Evolutionary conservation across 2,329 filamentous ascomycete genomes (phyloP).

Genomic region (Fusarium camptoceras): DNA sequence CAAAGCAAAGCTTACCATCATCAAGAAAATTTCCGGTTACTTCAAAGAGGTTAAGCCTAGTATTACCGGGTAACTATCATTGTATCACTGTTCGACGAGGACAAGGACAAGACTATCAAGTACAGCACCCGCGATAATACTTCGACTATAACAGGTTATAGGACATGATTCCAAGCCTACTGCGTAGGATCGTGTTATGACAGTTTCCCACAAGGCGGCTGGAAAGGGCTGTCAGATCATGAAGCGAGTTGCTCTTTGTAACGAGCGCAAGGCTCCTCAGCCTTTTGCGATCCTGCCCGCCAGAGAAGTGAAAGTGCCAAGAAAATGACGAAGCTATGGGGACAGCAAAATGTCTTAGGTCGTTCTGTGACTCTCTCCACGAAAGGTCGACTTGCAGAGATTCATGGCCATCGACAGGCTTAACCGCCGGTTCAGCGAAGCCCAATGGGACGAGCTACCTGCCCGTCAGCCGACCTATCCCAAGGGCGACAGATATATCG

Average conservation of each 20-base stretch:
- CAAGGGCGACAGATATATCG: too few species aligned
- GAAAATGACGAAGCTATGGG: too few species aligned
- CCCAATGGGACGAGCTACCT: too few species aligned
- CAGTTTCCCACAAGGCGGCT: neutral
- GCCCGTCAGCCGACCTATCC: too few species aligned
- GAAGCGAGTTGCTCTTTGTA: too few species aligned
- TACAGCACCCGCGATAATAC: neutral
- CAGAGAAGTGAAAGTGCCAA: neutral
- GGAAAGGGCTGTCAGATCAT: neutral
- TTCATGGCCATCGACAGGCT: too few species aligned
- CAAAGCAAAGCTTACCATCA: neutral
- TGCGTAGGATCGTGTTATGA: neutral
- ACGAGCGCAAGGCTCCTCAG: too few species aligned
- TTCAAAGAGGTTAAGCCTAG: neutral
- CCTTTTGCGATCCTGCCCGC: neutral
- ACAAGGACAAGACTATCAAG: neutral
- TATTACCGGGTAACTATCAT: neutral
- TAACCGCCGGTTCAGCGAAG: too few species aligned
- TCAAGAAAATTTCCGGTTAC: neutral
- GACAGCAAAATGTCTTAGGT: neutral
- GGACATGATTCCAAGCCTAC: neutral
- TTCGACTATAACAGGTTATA: neutral
- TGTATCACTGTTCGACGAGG: neutral
- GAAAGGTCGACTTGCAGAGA: too few species aligned
- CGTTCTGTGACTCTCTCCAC: neutral